Evolutionary conservation across 2,329 filamentous ascomycete species (phyloP).

Genomic region (Diaporthe sp.): DNA sequence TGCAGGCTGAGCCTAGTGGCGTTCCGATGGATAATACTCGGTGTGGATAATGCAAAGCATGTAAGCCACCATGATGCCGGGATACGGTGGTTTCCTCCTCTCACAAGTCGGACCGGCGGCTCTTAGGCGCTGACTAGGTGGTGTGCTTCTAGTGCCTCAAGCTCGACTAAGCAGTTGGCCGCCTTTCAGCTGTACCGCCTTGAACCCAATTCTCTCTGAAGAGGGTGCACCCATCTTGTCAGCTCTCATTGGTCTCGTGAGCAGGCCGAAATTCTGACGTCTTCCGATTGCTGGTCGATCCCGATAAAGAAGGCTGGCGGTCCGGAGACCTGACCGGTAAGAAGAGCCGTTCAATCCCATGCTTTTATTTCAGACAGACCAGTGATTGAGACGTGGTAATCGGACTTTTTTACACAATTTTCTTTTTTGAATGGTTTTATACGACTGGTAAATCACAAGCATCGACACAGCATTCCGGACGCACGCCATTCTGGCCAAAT

Average conservation of each 20-base stretch:
- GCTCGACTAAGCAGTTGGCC: not conserved
- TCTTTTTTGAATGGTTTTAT: not conserved
- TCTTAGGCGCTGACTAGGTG: constrained; percentile 20
- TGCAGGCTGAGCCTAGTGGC: constrained; percentile 17
- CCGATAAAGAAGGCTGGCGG: not conserved
- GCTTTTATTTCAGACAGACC: not conserved
- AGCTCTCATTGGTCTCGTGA: constrained; percentile 3
- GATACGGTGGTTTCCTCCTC: not conserved
- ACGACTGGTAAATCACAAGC: not conserved
- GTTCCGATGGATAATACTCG: constrained; percentile 13
- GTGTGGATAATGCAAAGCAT: not conserved
- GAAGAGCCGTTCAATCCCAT: not conserved
- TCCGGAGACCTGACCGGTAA: not conserved
- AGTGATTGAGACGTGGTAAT: not conserved
- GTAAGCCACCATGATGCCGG: constrained; percentile 23
- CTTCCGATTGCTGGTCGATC: not conserved
- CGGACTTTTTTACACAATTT: fast-evolving
- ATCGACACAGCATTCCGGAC: fast-evolving
- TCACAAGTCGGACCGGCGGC: not conserved
- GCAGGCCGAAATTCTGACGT: constrained; percentile 20
- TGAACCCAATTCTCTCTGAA: not conserved
- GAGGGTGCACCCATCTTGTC: not conserved
- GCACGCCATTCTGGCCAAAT: not conserved
- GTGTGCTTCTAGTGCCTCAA: constrained; percentile 18
- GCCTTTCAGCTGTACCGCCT: constrained; percentile 3